Evolutionary conservation across 805 yeast genomes (phyloP).

Genomic region (Ascoidea rubescens): DNA sequence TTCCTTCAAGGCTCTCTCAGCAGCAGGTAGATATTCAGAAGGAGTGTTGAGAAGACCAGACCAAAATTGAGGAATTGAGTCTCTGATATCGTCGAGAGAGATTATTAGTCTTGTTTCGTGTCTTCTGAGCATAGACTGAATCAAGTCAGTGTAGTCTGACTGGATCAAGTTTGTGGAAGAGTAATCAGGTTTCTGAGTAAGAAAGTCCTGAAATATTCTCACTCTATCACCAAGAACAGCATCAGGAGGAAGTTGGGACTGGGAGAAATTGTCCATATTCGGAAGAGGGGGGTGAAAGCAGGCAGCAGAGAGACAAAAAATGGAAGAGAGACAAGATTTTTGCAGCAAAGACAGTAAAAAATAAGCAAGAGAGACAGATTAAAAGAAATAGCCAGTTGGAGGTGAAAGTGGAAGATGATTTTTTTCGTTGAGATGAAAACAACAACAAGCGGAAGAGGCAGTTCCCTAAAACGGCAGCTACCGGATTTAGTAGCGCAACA

Average conservation of each 20-base stretch:
- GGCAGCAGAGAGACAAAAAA: too few species aligned
- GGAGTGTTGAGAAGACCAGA: constrained; percentile 61
- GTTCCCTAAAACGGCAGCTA: too few species aligned
- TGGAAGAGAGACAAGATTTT: too few species aligned
- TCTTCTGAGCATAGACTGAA: constrained; percentile 58
- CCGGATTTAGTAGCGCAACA: too few species aligned
- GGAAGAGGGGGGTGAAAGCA: not conserved
- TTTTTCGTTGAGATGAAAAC: too few species aligned
- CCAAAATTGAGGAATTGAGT: constrained; percentile 71
- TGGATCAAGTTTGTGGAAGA: constrained; percentile 28
- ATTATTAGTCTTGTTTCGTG: constrained; percentile 56
- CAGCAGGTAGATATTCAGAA: constrained; percentile 77
- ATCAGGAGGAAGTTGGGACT: constrained; percentile 14
- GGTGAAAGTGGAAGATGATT: too few species aligned
- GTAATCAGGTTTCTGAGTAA: constrained; percentile 23
- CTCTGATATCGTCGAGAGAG: constrained; percentile 77
- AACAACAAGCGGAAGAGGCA: too few species aligned
- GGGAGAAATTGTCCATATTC: not conserved
- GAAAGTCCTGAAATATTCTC: constrained; percentile 77
- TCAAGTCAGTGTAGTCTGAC: constrained; percentile 53
- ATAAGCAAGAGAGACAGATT: too few species aligned
- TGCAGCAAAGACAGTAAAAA: too few species aligned
- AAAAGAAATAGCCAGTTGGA: too few species aligned
- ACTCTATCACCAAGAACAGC: constrained; percentile 67
- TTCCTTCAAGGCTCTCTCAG: constrained; percentile 75